Evolutionary conservation across 2,329 filamentous ascomycete genomes (phyloP).

Genomic region (Diaporthe citrichinensis): DNA sequence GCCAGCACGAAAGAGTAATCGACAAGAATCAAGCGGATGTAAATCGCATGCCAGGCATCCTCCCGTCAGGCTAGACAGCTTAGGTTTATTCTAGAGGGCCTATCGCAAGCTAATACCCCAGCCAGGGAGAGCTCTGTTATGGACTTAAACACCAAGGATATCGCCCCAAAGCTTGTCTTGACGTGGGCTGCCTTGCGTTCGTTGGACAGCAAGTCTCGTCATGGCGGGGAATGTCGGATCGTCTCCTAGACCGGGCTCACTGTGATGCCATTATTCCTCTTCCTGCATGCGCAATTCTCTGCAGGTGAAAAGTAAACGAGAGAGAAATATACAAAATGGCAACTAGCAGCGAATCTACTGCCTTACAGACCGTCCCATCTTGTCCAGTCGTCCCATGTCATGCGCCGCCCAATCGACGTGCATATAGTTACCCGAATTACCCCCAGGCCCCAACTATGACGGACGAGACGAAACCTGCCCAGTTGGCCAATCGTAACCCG

Average conservation of each 20-base stretch:
- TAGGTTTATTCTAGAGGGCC: neutral
- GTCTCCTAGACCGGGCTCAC: neutral
- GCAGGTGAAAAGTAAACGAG: neutral
- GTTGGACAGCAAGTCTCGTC: neutral
- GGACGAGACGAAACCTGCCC: slow-evolving; percentile 23
- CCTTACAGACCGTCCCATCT: neutral
- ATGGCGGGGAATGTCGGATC: neutral
- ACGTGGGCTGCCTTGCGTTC: neutral
- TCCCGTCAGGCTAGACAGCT: neutral
- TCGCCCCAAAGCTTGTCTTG: slow-evolving; percentile 11
- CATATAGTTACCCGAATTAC: slow-evolving; percentile 2
- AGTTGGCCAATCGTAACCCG: slow-evolving; percentile 28
- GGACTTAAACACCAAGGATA: neutral
- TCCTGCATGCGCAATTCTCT: neutral
- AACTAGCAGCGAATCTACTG: neutral
- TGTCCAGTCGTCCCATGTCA: neutral
- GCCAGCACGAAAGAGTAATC: slow-evolving; percentile 3
- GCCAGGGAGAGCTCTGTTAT: neutral
- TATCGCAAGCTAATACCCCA: slow-evolving; percentile 1
- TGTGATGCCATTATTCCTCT: neutral
- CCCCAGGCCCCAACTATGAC: slow-evolving; percentile 11
- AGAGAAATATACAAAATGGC: neutral
- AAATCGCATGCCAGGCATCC: slow-evolving; percentile 3
- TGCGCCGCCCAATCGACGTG: slow-evolving; percentile 10
- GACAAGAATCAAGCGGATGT: neutral